These are phyloP conservation scores for Dactylellina sp. DNA, from an alignment of 2,329 filamentous ascomycete species.

Conservation along the genomic window DNA sequence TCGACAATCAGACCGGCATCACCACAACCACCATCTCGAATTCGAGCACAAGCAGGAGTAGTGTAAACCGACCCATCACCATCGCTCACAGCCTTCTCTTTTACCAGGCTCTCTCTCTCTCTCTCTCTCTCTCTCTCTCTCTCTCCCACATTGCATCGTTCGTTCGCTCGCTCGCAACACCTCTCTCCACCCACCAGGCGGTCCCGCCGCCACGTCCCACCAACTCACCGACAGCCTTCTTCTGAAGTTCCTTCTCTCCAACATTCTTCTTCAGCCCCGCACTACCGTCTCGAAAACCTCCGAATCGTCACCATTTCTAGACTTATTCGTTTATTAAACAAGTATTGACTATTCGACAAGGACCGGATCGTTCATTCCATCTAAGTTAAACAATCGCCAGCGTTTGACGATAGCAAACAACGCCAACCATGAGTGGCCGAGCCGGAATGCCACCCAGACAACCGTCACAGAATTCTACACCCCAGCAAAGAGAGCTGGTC, in stretches of 20 bases:
- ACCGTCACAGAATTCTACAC: constrained; percentile 16
- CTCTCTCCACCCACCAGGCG: neutral
- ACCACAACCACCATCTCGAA: too few species aligned
- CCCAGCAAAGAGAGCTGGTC: constrained; percentile 74
- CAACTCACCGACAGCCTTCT: neutral
- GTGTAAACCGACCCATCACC: too few species aligned
- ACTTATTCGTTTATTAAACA: too few species aligned
- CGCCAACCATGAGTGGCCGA: constrained; percentile 42
- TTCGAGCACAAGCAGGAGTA: too few species aligned
- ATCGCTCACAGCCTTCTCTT: too few species aligned
- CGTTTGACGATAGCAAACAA: neutral
- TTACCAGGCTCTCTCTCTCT: neutral
- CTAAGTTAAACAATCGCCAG: constrained; percentile 4
- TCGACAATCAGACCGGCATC: too few species aligned
- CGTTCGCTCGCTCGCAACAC: constrained; percentile 3
- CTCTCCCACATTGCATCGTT: neutral
- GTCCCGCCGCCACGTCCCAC: neutral
- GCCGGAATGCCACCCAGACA: constrained; percentile 30
- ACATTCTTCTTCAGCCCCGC: constrained; percentile 6
- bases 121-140: too few species aligned
- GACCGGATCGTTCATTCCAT: neutral
- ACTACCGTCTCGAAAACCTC: neutral
- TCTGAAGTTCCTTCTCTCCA: neutral
- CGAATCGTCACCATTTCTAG: neutral
- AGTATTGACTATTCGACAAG: neutral